Evolutionary conservation across 495 filamentous ascomycete species (phyloP).

Genomic region (Friedmanniomyces simplex): DNA sequence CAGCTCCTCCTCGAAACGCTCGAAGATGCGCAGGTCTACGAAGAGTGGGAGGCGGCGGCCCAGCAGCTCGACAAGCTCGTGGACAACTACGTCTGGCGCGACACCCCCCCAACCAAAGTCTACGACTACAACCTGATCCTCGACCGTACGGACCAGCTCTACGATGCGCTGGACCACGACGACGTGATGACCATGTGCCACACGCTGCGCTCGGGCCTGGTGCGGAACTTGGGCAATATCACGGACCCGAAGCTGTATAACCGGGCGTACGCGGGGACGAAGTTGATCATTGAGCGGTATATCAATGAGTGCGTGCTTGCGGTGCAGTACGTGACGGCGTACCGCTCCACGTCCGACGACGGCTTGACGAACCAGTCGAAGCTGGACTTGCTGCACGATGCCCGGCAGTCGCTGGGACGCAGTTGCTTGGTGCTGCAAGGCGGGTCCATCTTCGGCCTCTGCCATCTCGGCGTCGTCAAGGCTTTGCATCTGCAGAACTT

Average conservation of each 20-base stretch:
- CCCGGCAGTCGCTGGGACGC: conserved; percentile 79
- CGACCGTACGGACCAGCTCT: conserved; percentile 60
- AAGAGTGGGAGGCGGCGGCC: conserved; percentile 76
- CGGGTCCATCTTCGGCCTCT: conserved; percentile 83
- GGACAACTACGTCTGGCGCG: conserved; percentile 76
- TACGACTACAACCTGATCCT: conserved; percentile 87
- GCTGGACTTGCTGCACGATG: conserved; percentile 80
- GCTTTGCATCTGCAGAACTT: conserved; percentile 76
- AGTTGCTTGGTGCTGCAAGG: conserved; percentile 82
- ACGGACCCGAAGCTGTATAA: conserved; percentile 76
- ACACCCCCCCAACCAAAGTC: conserved; percentile 66
- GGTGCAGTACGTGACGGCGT: conserved; percentile 66
- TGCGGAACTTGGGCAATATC: conserved; percentile 88
- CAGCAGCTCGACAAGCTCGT: conserved; percentile 62
- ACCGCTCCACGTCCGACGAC: conserved; percentile 37
- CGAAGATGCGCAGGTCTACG: conserved; percentile 54
- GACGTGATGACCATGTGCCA: conserved; percentile 68
- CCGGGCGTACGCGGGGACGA: conserved; percentile 77
- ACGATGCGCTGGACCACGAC: conserved; percentile 61
- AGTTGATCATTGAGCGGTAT: conserved; percentile 84
- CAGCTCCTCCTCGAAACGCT: conserved; percentile 49
- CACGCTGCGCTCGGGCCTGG: conserved; percentile 72
- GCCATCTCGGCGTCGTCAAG: conserved; percentile 84
- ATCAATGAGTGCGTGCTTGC: conserved; percentile 72
- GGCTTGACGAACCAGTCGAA: conserved; percentile 72